Percentiles rank a stretch among this genome's conserved stretches.
phyloP scores from a whole-genome alignment of 176 grass and related monocot genomes.

The Hsuehochloa calcarea region DNA sequence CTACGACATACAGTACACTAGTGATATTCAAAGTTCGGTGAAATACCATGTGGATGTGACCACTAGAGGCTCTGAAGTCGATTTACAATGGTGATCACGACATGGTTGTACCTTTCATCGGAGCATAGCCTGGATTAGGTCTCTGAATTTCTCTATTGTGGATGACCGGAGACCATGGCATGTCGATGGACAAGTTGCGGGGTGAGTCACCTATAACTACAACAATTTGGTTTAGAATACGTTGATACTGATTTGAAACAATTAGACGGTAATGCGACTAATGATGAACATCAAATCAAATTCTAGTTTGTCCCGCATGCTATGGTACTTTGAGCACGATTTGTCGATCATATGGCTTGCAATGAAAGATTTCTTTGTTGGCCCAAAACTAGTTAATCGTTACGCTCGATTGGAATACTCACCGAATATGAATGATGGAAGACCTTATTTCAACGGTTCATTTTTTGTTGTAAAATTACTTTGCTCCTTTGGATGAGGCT shows the following conservation, averaged over 20 bases:
- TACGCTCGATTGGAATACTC: no score
- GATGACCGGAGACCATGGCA: slow-evolving; percentile 64
- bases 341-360: no score
- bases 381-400: no score
- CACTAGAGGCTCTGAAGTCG: slow-evolving; percentile 41
- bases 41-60: slow-evolving; percentile 54
- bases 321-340: no score
- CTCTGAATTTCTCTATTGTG: slow-evolving; percentile 46
- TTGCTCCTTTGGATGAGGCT: no score
- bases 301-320: background rate
- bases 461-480: no score
- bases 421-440: no score
- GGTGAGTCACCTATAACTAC: slow-evolving; percentile 36
- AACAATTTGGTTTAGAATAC: no score
- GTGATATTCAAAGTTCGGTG: slow-evolving; percentile 41
- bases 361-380: no score
- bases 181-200: slow-evolving; percentile 60
- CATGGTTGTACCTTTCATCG: slow-evolving; percentile 39
- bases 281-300: background rate
- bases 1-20: no score
- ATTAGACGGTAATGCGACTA: background rate
- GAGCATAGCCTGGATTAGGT: slow-evolving; percentile 65
- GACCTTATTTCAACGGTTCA: no score
- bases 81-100: slow-evolving; percentile 79
- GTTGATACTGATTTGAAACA: background rate